Evolutionary conservation across 23 red algal genomes (phyloP).

Genomic region (Cyanidioschyzon merolae): DNA sequence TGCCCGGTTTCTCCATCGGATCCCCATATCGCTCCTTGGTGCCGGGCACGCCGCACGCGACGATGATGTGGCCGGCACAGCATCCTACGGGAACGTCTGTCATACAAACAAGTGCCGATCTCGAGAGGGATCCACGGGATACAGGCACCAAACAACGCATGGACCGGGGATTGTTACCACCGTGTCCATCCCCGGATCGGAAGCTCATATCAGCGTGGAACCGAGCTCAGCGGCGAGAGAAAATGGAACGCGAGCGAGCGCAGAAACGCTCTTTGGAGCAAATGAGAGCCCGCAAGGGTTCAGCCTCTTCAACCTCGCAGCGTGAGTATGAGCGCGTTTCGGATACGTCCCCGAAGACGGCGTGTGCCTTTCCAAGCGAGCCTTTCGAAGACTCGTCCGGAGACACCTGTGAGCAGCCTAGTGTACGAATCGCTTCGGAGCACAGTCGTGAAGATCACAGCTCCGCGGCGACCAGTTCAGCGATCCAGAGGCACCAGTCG

Average conservation of each 20-base stretch:
- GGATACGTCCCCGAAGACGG: too few relatives aligned
- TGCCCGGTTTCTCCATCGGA: background rate
- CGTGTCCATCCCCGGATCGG: background rate
- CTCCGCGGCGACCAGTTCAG: background rate
- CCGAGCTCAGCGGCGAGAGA: constrained; percentile 10
- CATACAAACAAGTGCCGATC: background rate
- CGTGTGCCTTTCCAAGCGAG: too few relatives aligned
- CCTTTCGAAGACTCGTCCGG: background rate
- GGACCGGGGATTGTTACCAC: background rate
- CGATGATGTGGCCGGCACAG: background rate
- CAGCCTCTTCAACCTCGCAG: too few relatives aligned
- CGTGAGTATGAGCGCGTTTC: too few relatives aligned
- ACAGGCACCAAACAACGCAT: background rate
- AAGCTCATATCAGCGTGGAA: background rate
- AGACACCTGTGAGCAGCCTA: background rate
- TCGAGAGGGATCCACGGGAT: background rate
- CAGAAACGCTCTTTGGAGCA: background rate
- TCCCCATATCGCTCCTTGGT: background rate
- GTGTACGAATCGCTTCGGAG: background rate
- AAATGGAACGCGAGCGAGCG: constrained; percentile 13
- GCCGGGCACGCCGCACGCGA: background rate
- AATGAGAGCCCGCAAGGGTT: background rate
- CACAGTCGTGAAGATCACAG: background rate
- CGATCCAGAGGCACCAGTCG: background rate
- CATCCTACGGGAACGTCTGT: background rate